Conservation (phyloP, 1,284 basidiomycete species). For the Leccinum subrobustum region DNA sequence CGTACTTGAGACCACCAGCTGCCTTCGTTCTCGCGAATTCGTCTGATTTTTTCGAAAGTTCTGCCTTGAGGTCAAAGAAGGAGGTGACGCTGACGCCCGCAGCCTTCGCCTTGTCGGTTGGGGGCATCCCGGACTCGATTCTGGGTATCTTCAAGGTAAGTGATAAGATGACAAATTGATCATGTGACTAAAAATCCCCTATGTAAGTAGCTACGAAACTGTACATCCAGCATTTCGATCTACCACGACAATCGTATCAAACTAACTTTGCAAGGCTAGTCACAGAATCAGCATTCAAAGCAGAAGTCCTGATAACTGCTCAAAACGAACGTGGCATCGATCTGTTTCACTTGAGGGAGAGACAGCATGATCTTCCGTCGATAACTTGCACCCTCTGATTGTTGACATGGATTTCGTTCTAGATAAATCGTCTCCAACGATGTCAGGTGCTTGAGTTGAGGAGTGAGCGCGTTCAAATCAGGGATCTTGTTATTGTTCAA, state of each 20-base stretch:
- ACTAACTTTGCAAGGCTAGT: constrained; percentile 21
- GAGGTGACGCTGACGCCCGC: constrained; percentile 68
- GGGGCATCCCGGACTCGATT: constrained; percentile 31
- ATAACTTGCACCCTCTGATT: constrained; percentile 75
- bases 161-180: neutral
- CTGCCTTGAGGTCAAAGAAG: constrained; percentile 75
- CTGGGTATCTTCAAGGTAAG: constrained; percentile 7
- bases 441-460: constrained; percentile 66
- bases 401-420: constrained; percentile 92
- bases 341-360: constrained; percentile 87
- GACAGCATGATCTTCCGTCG: constrained; percentile 88
- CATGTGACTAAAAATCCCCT: constrained; percentile 14
- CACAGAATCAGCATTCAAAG: constrained; percentile 8
- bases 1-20: constrained; percentile 47
- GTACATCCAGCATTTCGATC: neutral
- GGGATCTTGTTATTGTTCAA: constrained; percentile 87
- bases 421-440: constrained; percentile 90
- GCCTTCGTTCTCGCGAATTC: constrained; percentile 61
- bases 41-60: constrained; percentile 65
- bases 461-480: constrained; percentile 65
- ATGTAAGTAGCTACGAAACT: neutral
- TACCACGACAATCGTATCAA: neutral
- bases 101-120: constrained; percentile 55
- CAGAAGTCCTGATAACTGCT: neutral
- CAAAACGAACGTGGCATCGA: constrained; percentile 86